Evolutionary conservation across 2,329 filamentous ascomycete species (phyloP), one percentile per base, ranked within the genome.

Genomic region (Diplodia sapinea): DNA sequence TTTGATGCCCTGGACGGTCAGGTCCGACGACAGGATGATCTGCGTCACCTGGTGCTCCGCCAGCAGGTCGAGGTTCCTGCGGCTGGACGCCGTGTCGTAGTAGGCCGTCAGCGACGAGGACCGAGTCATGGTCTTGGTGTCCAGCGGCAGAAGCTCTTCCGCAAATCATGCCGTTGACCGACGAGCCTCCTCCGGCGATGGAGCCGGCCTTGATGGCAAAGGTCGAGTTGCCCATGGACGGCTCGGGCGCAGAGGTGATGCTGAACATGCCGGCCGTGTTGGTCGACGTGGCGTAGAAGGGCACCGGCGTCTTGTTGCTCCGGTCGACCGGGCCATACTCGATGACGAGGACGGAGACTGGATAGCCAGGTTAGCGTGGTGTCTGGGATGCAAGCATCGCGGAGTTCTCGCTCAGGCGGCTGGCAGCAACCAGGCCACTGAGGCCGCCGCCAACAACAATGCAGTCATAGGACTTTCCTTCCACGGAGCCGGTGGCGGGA

Each of bases 161-260:
- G 75, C 74, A 76, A 33, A 52, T 49, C 23, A 31, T 72, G 72
- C 77, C 77, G 71, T 81, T 80, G 59, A 80, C 78, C 3, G 73
- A 73, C 20, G 75, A 78, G 4, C 77, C 78, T 20, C 78, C 79
- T 50, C 76, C 76, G 2, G 79, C 70, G 1, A 75, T 76, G 65
- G 77, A 79, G 15, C 77, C 78, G 20, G 78, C 75, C 56, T 73
- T 72, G 50, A 79, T 63, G 11, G 70, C 72, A 43, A 75, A 71
- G 1, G 36, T 43, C 12, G n/a, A 55, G 17, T 70, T 69, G 9
- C 70, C 74, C 5, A 69, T 74, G 71, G 73, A 75, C 17, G 69
- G 69, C 68, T 82, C 77, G 17, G 72, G 70, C 0, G 69, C 72
- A 15, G 76, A 79, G 31, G 43, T 51, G 47, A 63, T 51, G 59